These are phyloP conservation scores for Agaricus blazei DNA, from an alignment of 768 basidiomycete species.

Conservation along the genomic window DNA sequence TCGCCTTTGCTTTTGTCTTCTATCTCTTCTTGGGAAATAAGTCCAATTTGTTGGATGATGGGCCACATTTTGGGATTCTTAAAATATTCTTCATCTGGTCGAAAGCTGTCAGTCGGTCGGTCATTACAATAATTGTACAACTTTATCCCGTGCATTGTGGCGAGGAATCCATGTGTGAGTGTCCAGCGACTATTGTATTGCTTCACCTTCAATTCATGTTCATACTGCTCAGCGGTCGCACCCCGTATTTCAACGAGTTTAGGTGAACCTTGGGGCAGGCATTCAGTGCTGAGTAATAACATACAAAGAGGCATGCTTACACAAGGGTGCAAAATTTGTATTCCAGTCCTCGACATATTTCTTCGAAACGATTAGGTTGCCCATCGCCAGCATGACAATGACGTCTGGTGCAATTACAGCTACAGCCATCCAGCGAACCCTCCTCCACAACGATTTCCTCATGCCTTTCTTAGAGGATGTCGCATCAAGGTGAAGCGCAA, in stretches of 20 bases:
- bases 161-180: slow-evolving; percentile 9
- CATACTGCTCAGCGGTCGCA: background rate
- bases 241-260: background rate
- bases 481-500: slow-evolving; percentile 18
- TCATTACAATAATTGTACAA: background rate
- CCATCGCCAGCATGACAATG: slow-evolving; percentile 6
- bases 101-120: background rate
- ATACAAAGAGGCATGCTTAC: background rate
- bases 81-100: background rate
- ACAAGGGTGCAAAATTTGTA: background rate
- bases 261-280: background rate
- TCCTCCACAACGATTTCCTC: background rate
- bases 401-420: slow-evolving; percentile 11
- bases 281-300: background rate
- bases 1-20: slow-evolving; percentile 22
- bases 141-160: slow-evolving; percentile 7
- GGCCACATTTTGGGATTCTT: background rate
- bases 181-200: slow-evolving; percentile 6
- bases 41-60: background rate
- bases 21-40: slow-evolving; percentile 12
- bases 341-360: background rate
- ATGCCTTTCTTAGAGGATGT: slow-evolving; percentile 4
- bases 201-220: background rate
- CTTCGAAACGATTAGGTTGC: background rate
- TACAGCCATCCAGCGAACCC: slow-evolving; percentile 5